These are phyloP conservation scores for Telopea speciosissima DNA, from an alignment of 177 flowering plant genomes.

Conservation along the genomic window DNA sequence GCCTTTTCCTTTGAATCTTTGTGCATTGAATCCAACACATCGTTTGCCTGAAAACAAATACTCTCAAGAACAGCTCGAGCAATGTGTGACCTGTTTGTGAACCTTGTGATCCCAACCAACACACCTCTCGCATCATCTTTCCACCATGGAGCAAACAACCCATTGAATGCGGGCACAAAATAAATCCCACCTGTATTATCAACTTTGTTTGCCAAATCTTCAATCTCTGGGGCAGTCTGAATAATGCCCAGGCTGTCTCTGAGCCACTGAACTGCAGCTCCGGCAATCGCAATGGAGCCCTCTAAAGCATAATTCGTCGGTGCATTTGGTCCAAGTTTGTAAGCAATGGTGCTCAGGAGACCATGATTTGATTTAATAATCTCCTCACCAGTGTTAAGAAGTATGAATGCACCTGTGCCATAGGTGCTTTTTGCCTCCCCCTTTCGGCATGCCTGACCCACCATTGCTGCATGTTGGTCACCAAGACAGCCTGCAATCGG, in stretches of 20 bases:
- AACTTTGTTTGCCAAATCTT: conserved; percentile 60
- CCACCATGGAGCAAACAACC: conserved; percentile 98
- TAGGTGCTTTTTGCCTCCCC: conserved; percentile 98
- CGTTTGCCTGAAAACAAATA: conserved; percentile 93
- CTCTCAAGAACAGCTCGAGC: conserved; percentile 94
- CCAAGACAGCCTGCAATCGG: conserved; percentile 91
- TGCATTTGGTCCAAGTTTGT: conserved; percentile 76
- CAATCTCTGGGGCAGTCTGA: conserved; percentile 59
- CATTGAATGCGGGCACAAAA: conserved; percentile 95
- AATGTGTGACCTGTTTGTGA: conserved; percentile 67
- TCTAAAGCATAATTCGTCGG: conserved; percentile 85
- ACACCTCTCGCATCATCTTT: conserved; percentile 87
- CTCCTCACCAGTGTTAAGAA: conserved; percentile 79
- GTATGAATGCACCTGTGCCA: conserved; percentile 95
- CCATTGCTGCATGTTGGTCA: conserved; percentile 96
- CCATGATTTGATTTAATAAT: conserved; percentile 63
- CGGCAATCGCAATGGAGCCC: conserved; percentile 93
- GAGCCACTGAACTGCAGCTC: conserved; percentile 98
- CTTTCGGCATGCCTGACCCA: conserved; percentile 83
- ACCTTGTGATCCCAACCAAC: conserved; percentile 69
- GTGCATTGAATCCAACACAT: conserved; percentile 91
- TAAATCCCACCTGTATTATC: conserved; percentile 80
- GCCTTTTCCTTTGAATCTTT: conserved; percentile 68
- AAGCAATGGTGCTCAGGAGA: conserved; percentile 71
- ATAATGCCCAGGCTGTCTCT: conserved; percentile 87